A percentile compares a stretch with the other conserved stretches of the same genome.
Conservation (phyloP, 179 eudicot species). For the Beta corolliflora region DNA sequence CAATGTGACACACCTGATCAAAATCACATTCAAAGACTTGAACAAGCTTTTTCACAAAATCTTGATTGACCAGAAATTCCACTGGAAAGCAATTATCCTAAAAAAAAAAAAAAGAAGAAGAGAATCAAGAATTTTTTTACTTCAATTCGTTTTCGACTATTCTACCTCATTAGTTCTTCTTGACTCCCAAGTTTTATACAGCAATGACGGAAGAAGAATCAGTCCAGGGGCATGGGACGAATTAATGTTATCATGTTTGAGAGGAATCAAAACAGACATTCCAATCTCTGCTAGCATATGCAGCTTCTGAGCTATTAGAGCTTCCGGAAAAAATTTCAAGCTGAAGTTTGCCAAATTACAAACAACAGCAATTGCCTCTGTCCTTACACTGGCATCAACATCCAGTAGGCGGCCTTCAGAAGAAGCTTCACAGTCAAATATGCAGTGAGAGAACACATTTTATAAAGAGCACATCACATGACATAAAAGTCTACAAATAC, state of each 20-base stretch:
- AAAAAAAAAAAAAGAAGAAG: constrained; percentile 20
- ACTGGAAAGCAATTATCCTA: constrained; percentile 10
- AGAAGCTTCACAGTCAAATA: no score
- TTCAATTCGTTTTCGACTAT: constrained; percentile 8
- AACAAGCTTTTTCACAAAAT: constrained; percentile 40
- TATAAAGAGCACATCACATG: no score
- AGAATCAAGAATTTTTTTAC: neutral
- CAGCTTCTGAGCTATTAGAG: constrained; percentile 27
- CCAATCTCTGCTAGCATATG: constrained; percentile 75
- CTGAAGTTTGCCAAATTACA: no score
- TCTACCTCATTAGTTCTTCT: constrained; percentile 53
- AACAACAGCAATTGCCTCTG: no score
- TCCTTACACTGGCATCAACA: no score
- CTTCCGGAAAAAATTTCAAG: no score
- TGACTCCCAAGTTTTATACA: constrained; percentile 48
- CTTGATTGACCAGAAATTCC: constrained; percentile 36
- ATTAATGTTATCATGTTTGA: constrained; percentile 30
- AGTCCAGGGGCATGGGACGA: constrained; percentile 40
- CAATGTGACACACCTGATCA: constrained; percentile 38
- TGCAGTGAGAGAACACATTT: no score
- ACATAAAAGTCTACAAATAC: no score
- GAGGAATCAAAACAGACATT: constrained; percentile 45
- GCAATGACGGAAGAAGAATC: constrained; percentile 78
- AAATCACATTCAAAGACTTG: constrained; percentile 32
- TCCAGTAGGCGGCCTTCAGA: no score